Percentiles rank a stretch among this genome's conserved stretches.
Conservation (phyloP, 78 protist genomes). For the Thecamonas trahens region DNA sequence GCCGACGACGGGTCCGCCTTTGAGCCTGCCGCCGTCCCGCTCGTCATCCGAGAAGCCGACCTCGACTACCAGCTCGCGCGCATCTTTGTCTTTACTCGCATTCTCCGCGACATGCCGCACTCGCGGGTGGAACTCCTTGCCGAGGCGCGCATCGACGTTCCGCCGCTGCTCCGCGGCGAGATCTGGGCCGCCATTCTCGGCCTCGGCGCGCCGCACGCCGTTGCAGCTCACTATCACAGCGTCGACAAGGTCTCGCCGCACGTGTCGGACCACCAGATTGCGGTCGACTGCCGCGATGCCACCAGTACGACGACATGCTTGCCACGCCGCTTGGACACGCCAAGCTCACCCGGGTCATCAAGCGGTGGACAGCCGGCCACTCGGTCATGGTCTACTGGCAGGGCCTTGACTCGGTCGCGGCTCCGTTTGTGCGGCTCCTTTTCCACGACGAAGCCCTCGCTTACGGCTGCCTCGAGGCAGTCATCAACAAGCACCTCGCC, state of each 20-base stretch:
- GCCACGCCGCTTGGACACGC: conserved; percentile 39
- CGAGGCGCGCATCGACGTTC: conserved; percentile 27
- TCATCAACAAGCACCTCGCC: conserved; percentile 42
- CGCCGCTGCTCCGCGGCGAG: conserved; percentile 53
- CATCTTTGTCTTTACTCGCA: no score
- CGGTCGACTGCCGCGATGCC: conserved; percentile 82
- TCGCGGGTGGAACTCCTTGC: no score
- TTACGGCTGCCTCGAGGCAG: conserved; percentile 43
- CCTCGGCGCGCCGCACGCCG: neutral
- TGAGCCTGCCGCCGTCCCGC: no score
- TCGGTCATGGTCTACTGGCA: conserved; percentile 49
- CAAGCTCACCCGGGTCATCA: conserved; percentile 29
- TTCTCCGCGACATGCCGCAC: no score
- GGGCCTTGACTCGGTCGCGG: conserved; percentile 45
- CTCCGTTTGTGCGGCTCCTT: conserved; percentile 50
- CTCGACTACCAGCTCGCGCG: no score
- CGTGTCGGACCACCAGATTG: conserved; percentile 59
- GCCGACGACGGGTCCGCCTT: no score
- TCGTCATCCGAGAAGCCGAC: no score
- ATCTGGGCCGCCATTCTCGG: conserved; percentile 72
- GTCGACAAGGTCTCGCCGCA: conserved; percentile 16
- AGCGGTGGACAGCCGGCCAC: conserved; percentile 43
- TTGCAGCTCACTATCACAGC: neutral
- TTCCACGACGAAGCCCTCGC: conserved; percentile 48
- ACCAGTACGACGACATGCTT: conserved; percentile 63